Base-by-base conservation (phyloP, 2,329 filamentous ascomycete species). In the Beauveria asiatica region DNA sequence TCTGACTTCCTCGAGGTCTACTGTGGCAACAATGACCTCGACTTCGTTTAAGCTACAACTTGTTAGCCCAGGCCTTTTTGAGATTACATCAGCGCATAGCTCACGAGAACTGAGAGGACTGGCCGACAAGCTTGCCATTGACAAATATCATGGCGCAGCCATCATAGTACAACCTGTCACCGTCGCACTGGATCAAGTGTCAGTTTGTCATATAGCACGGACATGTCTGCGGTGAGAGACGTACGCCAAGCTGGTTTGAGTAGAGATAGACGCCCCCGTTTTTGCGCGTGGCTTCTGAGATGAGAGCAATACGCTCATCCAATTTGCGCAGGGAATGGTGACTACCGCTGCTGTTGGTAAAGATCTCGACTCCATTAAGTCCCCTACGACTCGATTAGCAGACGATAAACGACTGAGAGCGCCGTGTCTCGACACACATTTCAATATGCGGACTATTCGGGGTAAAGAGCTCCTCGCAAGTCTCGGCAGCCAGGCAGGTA, bases 1-100 rank as follows among this genome's bases (percentile, higher is more conserved):
- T 49, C 86, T 76, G 6, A 93, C 87, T 64, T 90, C 85, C 66
- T 93, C 89, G 2, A 89, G 74, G 65, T 89, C 85, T 7, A 89
- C 77, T 0, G 84, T 88, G 3, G 86, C 86, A 5, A 79, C 82
- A 19, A 86, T 73, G 4, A 89, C 84, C 65, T 89, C 85, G 6
- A 89, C 85, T 39, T 63, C 59, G 27, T 62, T 62, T 8, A 65
- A 60, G 17, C 39, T 44, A 21, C 8, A 39, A 21, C 11, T 2
- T 21, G 3, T 55, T 33, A 55, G 52, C 9, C 37, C 8, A 9
- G 44, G 17, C 5, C 10, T 23, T 16, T 41, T 23, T 13, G 3
- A 5, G 48, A 30, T n/a, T 77, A 76, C 83, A 85, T 61, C 2
- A 87, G 68, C 17, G 30, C 4, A 33, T 51, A 19, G 11, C 49